Conservation (phyloP, 164 flowering plant species). For the Annona squamosa region DNA sequence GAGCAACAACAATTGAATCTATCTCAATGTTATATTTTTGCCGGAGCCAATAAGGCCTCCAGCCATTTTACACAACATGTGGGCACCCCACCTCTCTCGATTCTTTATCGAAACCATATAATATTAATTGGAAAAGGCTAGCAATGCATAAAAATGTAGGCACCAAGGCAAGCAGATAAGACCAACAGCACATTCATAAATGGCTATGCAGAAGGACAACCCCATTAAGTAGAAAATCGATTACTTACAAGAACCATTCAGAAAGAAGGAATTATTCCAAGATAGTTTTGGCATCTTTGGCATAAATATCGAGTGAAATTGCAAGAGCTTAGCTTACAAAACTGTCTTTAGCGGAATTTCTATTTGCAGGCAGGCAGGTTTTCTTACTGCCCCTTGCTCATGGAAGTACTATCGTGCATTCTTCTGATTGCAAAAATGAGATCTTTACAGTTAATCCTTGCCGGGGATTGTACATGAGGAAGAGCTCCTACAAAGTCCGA, state of each 20-base stretch:
- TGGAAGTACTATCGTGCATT: constrained; percentile 15
- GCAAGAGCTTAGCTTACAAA: constrained; percentile 10
- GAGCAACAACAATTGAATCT: too few relatives aligned
- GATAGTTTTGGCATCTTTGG: background rate
- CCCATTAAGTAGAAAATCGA: background rate
- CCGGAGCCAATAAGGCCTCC: too few relatives aligned
- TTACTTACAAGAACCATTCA: constrained; percentile 9
- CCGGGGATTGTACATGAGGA: constrained; percentile 20
- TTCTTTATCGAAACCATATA: too few relatives aligned
- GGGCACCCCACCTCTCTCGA: too few relatives aligned
- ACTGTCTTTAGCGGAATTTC: constrained; percentile 8
- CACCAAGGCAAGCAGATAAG: too few relatives aligned
- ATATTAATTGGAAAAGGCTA: too few relatives aligned
- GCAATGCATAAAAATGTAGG: too few relatives aligned
- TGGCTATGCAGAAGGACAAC: background rate
- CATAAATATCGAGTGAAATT: constrained; percentile 12
- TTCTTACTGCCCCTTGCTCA: constrained; percentile 23
- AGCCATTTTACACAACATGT: too few relatives aligned
- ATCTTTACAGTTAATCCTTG: constrained; percentile 25
- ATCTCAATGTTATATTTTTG: too few relatives aligned
- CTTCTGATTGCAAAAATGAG: constrained; percentile 30
- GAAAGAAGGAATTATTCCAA: constrained; percentile 5
- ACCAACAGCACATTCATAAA: background rate
- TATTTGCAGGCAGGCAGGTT: constrained; percentile 6
- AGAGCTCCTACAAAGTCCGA: constrained; percentile 22